Evolutionary conservation across 441 rosid species (phyloP).

Genomic region (Bocquillonia castaneifolia): DNA sequence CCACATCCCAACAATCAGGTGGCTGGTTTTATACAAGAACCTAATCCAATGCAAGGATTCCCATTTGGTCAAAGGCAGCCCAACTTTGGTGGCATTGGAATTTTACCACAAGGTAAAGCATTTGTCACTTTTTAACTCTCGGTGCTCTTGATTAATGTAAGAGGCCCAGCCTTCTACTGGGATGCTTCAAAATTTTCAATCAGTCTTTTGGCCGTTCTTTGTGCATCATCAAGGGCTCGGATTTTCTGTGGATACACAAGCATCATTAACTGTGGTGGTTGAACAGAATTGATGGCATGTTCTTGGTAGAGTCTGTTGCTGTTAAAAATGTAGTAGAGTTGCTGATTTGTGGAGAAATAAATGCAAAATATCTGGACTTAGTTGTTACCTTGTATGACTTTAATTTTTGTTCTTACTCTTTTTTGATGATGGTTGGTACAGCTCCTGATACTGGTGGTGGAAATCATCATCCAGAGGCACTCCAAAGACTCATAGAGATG

Average conservation of each 20-base stretch:
- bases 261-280: not conserved
- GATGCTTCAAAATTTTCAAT: not conserved
- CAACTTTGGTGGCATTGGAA: conserved; percentile 42
- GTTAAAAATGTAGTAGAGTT: not conserved
- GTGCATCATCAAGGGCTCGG: not conserved
- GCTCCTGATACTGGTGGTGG: conserved; percentile 47
- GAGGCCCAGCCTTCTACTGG: not conserved
- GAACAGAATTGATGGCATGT: too few relatives aligned
- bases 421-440: conserved; percentile 26
- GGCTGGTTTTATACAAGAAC: conserved; percentile 53
- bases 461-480: conserved; percentile 57
- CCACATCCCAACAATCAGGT: conserved; percentile 53
- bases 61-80: conserved; percentile 62
- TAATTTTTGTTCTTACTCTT: not conserved
- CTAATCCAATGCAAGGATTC: conserved; percentile 56
- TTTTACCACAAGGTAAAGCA: conserved; percentile 51
- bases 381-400: not conserved
- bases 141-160: not conserved
- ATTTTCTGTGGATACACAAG: not conserved
- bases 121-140: conserved; percentile 2
- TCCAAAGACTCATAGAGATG: conserved; percentile 79
- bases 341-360: not conserved
- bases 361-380: too few relatives aligned
- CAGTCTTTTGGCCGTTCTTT: not conserved
- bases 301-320: too few relatives aligned